Conservation (phyloP, 495 filamentous ascomycete species). For the Cladorrhinum samala region DNA sequence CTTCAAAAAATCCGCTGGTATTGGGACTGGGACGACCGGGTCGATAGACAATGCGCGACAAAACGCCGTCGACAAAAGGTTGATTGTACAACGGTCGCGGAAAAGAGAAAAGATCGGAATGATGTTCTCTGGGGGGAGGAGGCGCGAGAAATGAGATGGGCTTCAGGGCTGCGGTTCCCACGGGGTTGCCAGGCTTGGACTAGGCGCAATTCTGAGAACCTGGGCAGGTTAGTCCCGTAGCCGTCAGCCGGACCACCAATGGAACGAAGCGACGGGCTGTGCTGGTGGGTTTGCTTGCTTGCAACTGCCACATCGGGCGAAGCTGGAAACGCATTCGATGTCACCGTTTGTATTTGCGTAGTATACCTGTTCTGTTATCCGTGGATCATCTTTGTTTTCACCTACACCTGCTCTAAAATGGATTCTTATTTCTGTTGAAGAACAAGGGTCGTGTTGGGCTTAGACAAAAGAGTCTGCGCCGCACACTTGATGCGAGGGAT, state of each 20-base stretch:
- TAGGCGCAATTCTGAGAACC: not conserved
- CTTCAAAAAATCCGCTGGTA: not conserved
- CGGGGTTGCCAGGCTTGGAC: conserved; percentile 5
- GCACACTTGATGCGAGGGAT: not conserved
- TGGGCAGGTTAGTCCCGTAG: not conserved
- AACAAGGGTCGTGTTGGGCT: not conserved
- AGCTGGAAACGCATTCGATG: not conserved
- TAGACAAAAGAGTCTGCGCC: not conserved
- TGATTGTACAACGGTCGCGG: not conserved
- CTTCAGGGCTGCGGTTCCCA: conserved; percentile 3
- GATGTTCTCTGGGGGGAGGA: not conserved
- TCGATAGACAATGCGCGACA: too few species aligned
- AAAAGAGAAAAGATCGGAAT: not conserved
- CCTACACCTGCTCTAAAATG: too few species aligned
- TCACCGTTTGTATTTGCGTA: not conserved
- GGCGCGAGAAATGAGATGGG: not conserved
- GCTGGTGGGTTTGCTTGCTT: not conserved
- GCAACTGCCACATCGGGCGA: conserved; percentile 4
- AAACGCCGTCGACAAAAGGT: too few species aligned
- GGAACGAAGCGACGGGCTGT: not conserved
- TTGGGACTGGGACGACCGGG: not conserved
- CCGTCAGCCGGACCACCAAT: too few species aligned
- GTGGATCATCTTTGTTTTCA: not conserved
- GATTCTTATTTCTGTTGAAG: not conserved
- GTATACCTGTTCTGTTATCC: not conserved